Base-by-base conservation (phyloP, 2,329 filamentous ascomycete species). In the Trichoderma semiorbis region DNA sequence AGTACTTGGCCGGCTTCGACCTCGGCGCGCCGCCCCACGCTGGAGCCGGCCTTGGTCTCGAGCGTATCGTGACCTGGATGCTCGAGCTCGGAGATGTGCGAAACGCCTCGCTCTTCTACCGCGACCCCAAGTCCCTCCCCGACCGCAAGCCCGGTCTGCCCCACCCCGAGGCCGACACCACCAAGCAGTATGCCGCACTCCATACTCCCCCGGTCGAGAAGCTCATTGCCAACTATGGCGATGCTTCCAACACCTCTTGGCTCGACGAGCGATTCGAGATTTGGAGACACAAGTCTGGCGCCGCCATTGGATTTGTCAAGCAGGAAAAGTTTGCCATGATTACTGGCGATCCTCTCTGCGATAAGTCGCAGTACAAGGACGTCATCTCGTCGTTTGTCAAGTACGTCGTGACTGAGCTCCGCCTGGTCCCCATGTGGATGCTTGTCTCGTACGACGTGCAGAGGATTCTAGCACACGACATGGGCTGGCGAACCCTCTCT, bases 161-260 rank as follows among this genome's bases (percentile, higher is more conserved):
- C 4, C 94, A 97, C 79, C 93, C 94, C 4, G 93, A 97, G 75
- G 92, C 94, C 7, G 94, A 94, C 78, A 98, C 95, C 0, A 87
- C 83, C 14, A 82, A 83, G 75, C 78, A 79, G 61, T 81, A 81
- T 12, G 75, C 81, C 75, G 85, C 82, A 71, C 85, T 84, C 78
- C 85, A 90, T 64, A 84, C 92, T 69, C 94, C 94, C 66, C 87
- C 93, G 0, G 80, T 98, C 6, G 93, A 95, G 79, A 92, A 97
- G 79, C 90, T 98, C 55, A 94, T 98, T 80, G 94, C 94, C 78
- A 98, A 98, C 81, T 98, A 98, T 76, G 95, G 95, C 74, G 95
- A 98, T 81, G 94, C 95, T 2, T 94, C 94, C 63, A 97, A 97
- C 78, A 98, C 95, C 0, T 96, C 94, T 0, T 98, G 94, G 94